phyloP scores from a whole-genome alignment of 2,329 filamentous ascomycete species.

The Trichoderma sp. region DNA sequence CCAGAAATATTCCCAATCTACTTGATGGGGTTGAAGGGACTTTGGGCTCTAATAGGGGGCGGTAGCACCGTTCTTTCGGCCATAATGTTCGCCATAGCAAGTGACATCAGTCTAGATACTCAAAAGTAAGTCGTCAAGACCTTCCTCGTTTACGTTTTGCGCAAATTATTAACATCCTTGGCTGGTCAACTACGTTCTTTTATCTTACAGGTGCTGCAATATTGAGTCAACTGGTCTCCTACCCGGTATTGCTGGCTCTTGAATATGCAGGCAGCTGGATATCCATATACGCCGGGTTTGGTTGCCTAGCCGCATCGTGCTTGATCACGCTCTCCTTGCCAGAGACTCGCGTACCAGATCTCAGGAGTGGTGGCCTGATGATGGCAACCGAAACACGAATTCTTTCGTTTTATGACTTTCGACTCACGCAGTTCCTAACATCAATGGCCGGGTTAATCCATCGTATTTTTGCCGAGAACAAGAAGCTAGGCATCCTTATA shows the following conservation, averaged over 20 bases:
- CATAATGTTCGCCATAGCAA: neutral
- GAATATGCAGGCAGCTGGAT: neutral
- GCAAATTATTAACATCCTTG: neutral
- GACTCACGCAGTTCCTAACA: neutral
- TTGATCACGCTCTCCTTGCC: conserved; percentile 1
- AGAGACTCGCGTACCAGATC: neutral
- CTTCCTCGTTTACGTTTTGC: neutral
- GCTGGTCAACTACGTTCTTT: conserved; percentile 6
- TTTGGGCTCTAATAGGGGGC: neutral
- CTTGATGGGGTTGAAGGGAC: conserved; percentile 1
- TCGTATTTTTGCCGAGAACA: neutral
- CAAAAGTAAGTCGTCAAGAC: neutral
- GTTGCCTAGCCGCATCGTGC: neutral
- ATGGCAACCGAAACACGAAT: neutral
- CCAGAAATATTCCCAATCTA: neutral
- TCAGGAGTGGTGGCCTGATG: neutral
- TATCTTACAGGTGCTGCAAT: neutral
- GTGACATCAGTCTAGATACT: neutral
- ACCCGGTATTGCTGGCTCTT: neutral
- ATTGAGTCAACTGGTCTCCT: neutral
- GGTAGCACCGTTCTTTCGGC: conserved; percentile 11
- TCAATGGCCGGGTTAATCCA: neutral
- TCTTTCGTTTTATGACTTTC: neutral
- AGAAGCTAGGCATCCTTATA: conserved; percentile 7
- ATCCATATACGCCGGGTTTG: conserved; percentile 6